Percentiles rank a stretch among this genome's conserved stretches.
Evolutionary conservation across 306 rosid species (phyloP).

Genomic region (Quercus dentata): DNA sequence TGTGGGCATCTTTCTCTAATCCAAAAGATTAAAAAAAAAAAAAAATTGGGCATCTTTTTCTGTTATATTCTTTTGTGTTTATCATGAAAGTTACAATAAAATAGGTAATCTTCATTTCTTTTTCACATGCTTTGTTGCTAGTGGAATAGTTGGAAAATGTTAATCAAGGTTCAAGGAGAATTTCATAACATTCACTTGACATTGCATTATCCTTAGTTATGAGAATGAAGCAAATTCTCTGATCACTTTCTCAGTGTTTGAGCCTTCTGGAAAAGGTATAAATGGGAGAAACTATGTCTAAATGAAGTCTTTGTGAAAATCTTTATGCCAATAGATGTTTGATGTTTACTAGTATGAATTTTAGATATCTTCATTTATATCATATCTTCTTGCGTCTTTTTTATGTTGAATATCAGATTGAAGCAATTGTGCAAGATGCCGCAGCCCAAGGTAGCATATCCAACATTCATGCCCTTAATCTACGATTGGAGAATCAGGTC

Average conservation of each 20-base stretch:
- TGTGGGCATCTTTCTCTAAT: too few relatives aligned
- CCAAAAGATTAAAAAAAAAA: too few relatives aligned
- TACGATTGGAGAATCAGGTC: slow-evolving; percentile 83
- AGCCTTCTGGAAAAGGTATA: not conserved
- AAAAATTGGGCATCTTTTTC: not conserved
- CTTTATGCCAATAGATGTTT: slow-evolving; percentile 13
- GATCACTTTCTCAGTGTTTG: not conserved
- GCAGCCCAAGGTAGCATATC: slow-evolving; percentile 70
- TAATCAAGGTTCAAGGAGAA: not conserved
- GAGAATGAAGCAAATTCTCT: not conserved
- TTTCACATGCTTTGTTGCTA: not conserved
- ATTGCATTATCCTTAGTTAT: not conserved
- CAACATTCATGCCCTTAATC: slow-evolving; percentile 67
- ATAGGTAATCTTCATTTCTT: not conserved
- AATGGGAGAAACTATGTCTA: not conserved
- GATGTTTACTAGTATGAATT: slow-evolving; percentile 12
- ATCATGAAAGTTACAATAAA: not conserved
- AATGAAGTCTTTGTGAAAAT: not conserved
- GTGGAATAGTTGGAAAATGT: not conserved
- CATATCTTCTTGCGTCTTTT: slow-evolving; percentile 3
- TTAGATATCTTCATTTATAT: not conserved
- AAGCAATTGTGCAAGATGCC: slow-evolving; percentile 75
- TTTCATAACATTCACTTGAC: not conserved
- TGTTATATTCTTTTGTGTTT: not conserved
- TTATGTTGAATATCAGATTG: slow-evolving; percentile 56